These are phyloP conservation scores for Penicillium fuscoglaucum DNA, from an alignment of 2,329 filamentous ascomycete species.

Conservation along the genomic window DNA sequence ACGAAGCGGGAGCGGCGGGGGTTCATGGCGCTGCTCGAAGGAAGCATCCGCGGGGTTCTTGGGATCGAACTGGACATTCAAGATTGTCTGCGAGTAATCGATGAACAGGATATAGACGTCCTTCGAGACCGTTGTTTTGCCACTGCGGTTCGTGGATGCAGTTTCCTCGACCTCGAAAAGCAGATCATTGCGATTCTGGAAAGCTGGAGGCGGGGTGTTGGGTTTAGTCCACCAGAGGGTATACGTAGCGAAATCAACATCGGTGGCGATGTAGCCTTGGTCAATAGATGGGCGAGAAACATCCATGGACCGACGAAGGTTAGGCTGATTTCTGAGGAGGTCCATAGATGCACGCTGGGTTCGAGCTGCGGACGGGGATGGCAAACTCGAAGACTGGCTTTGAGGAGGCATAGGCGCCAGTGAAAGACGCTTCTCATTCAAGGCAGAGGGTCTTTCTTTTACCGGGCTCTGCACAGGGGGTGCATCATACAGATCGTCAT, in stretches of 20 bases:
- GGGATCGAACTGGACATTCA: conserved; percentile 77
- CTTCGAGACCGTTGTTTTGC: conserved; percentile 71
- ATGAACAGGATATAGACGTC: conserved; percentile 86
- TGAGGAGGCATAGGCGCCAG: conserved; percentile 51
- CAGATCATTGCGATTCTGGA: conserved; percentile 81
- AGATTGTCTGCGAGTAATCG: conserved; percentile 92
- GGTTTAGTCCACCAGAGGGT: conserved; percentile 87
- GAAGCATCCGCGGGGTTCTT: conserved; percentile 70
- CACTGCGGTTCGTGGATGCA: conserved; percentile 66
- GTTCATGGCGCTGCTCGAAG: conserved; percentile 83
- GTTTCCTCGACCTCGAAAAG: conserved; percentile 80
- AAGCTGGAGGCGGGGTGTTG: conserved; percentile 73
- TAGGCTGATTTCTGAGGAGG: conserved; percentile 54
- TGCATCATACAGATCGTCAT: conserved; percentile 51
- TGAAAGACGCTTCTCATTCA: conserved; percentile 44
- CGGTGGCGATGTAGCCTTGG: conserved; percentile 80
- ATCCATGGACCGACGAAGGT: conserved; percentile 69
- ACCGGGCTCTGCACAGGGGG: conserved; percentile 42
- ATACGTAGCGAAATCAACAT: conserved; percentile 73
- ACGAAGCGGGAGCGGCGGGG: conserved; percentile 75
- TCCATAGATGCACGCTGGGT: conserved; percentile 64
- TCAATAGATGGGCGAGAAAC: conserved; percentile 71
- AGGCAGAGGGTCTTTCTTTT: conserved; percentile 33
- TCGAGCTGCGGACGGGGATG: conserved; percentile 48
- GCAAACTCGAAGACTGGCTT: conserved; percentile 35